phyloP scores from a whole-genome alignment of 768 basidiomycete species.

The Gloeostereum incarnatum region DNA sequence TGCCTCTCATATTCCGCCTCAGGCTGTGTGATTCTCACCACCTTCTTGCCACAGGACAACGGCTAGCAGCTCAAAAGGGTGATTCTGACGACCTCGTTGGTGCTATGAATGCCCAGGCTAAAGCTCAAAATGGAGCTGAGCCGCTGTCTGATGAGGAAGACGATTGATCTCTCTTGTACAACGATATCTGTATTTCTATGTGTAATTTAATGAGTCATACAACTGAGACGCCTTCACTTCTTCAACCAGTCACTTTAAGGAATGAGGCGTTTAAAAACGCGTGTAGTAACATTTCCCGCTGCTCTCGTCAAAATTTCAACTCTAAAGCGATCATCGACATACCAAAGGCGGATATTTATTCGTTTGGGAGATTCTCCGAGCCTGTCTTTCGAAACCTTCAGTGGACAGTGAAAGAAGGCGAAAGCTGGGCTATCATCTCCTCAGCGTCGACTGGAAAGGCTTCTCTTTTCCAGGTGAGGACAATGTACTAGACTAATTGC shows the following conservation, averaged over 20 bases:
- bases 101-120: constrained; percentile 74
- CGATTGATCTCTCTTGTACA: not conserved
- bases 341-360: constrained; percentile 41
- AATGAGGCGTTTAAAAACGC: no score
- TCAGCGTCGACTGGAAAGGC: constrained; percentile 56
- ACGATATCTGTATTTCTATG: constrained; percentile 6
- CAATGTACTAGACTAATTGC: not conserved
- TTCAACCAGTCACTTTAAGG: no score
- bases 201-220: no score
- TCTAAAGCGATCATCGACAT: no score
- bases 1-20: not conserved
- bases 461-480: constrained; percentile 53
- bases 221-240: no score
- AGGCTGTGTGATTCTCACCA: constrained; percentile 5
- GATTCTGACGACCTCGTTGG: constrained; percentile 73
- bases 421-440: constrained; percentile 73
- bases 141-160: constrained; percentile 49
- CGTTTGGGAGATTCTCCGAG: constrained; percentile 40
- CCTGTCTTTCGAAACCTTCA: constrained; percentile 44
- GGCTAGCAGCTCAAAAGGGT: constrained; percentile 73
- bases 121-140: constrained; percentile 41
- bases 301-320: no score
- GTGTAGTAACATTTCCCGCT: no score
- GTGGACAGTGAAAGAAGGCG: constrained; percentile 52
- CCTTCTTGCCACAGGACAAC: constrained; percentile 44